Percentiles rank a stretch among this genome's conserved stretches.
Conservation (phyloP, 1,139 yeast species). For the Lodderomyces jiufengensis region DNA sequence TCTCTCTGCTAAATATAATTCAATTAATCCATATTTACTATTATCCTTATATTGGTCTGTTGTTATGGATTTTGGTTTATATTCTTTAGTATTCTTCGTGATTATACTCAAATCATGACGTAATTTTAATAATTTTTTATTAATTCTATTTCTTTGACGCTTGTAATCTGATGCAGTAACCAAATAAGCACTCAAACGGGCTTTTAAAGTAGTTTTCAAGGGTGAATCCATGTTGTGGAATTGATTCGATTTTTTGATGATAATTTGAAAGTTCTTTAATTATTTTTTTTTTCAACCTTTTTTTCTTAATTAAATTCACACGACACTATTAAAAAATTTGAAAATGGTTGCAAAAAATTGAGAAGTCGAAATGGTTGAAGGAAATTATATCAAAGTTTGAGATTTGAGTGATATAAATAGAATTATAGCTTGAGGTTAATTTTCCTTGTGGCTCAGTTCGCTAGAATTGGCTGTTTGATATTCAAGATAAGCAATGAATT, state of each 20-base stretch:
- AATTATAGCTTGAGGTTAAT: no score
- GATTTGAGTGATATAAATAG: no score
- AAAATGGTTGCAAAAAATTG: no score
- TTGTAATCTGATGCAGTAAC: constrained; percentile 50
- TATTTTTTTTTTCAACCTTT: no score
- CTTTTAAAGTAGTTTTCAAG: constrained; percentile 43
- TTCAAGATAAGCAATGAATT: no score
- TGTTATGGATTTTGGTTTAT: constrained; percentile 43
- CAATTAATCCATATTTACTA: constrained; percentile 43
- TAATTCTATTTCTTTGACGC: constrained; percentile 44
- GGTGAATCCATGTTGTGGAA: constrained; percentile 32
- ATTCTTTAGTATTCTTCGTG: constrained; percentile 56
- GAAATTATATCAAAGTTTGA: not conserved
- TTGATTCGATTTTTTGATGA: not conserved
- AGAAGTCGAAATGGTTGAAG: no score
- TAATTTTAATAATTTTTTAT: constrained; percentile 49
- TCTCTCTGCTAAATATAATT: constrained; percentile 61
- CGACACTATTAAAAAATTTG: no score
- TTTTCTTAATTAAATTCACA: no score
- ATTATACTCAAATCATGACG: constrained; percentile 57
- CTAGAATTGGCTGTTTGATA: no score
- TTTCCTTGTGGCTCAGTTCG: no score
- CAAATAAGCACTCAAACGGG: constrained; percentile 46
- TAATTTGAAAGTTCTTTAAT: no score
- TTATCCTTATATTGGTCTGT: constrained; percentile 47